Base-by-base conservation (phyloP, 2,329 filamentous ascomycete genomes). In the Colletotrichum tofieldiae region DNA sequence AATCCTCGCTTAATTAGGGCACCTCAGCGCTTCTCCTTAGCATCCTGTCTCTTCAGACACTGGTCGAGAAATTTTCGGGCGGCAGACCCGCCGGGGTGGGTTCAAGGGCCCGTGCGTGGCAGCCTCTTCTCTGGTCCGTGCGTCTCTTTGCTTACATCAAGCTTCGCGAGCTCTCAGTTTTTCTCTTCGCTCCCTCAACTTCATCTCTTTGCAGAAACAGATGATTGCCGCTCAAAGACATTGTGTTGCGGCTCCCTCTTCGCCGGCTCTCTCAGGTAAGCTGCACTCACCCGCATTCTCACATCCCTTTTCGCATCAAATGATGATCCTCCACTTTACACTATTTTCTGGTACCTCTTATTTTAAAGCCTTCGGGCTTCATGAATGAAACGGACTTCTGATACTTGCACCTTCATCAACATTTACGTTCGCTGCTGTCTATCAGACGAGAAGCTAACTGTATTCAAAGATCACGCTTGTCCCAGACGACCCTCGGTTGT, bases 271-370 rank as follows among this genome's bases (percentile, higher is more conserved):
- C 12, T 23, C 68, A 59, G 79, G 83, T 85, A 84, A 83, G 84
- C 78, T 8, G 9, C 29, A 2, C 2, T 74, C 54, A 66, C 67
- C 71, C 14, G 65, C 26, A 55, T 52, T 67, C 23, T 65, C 52
- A 69, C 64, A 14, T 68, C 52, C 49, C 74, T 75, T 75, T 58
- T 59, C 66, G 56, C 73, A 77, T 81, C 78, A 79, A 77, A 89
- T 94, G 93, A 96, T 95, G 93, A 96, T 89, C 91, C 79, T 83
- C 82, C 87, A 87, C 85, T 86, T 87, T 85, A 78, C 84, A 84
- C 84, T 86, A 86, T 87, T 93, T 95, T 97, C 94, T 97, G 94
- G 94, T 95, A 97, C 94, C 95, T 97, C 95, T 97, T 96, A 94
- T 94, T 90, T 94, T 92, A 96, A 91, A 87, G 88, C 80, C 81